phyloP scores from a whole-genome alignment of 176 grass and related monocot genomes.

The Bolboschoenus planiculmis region DNA sequence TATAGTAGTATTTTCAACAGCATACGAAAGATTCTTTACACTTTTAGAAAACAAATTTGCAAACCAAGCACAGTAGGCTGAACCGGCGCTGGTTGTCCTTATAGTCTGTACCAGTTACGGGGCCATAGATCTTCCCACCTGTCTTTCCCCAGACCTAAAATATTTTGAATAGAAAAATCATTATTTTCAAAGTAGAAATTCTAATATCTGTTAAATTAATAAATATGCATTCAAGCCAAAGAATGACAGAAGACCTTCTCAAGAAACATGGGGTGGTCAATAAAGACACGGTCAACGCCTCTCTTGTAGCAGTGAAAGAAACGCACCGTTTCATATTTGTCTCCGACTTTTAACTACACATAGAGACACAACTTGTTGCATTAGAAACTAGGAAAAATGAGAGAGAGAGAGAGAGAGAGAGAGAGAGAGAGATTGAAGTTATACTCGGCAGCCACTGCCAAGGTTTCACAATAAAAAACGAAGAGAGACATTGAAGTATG shows the following conservation, averaged over 20 bases:
- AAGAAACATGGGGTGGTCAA: conserved; percentile 86
- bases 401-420: background rate
- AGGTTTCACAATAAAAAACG: background rate
- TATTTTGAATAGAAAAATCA: background rate
- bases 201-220: background rate
- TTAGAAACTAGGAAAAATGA: background rate
- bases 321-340: conserved; percentile 54
- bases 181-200: conserved; percentile 5
- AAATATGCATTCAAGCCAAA: background rate
- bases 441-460: background rate
- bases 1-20: background rate
- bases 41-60: conserved; percentile 17
- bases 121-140: conserved; percentile 89
- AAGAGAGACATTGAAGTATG: background rate
- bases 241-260: conserved; percentile 49
- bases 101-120: conserved; percentile 59
- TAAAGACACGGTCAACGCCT: conserved; percentile 87
- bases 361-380: background rate
- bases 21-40: background rate
- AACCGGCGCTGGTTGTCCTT: conserved; percentile 78
- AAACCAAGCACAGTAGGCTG: conserved; percentile 83
- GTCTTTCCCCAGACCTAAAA: conserved; percentile 95
- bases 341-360: conserved; percentile 61
- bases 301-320: conserved; percentile 93
- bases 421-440: background rate